Evolutionary conservation across 2,329 filamentous ascomycete genomes (phyloP), one percentile per base, ranked within the genome.

Genomic region (Xylaria sp.): DNA sequence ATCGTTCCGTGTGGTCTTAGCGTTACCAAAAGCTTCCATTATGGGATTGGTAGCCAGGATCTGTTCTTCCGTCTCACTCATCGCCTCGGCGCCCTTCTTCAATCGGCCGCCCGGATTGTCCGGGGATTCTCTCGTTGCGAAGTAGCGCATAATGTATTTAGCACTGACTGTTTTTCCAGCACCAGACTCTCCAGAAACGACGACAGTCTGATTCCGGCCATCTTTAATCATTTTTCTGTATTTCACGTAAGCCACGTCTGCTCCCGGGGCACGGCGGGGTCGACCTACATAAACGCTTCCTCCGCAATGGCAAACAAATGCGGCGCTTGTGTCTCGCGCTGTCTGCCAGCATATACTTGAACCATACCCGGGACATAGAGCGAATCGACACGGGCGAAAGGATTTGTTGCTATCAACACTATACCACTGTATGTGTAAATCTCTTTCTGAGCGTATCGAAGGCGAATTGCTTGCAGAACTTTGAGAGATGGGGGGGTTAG

Each of bases 111-210:
- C 91, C 17, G 93, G 91, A 79, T 94, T 93, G 76, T 97, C 93
- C 65, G 96, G 94, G 7, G 94, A 92, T 82, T 97, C 96, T 88
- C 96, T 90, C 51, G 96, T 99, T 71, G 96, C 96, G 82, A 99
- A 99, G 84, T 99, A 99, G 77, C 96, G 90, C 96, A 99, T 99
- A 80, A 99, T 98, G 83, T 99, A 98, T 84, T 99, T 99, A 76
- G 96, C 96, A 82, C 95, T 98, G 80, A 99, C 96, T 5, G 96
- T 99, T 85, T 99, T 99, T 78, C 96, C 96, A 72, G 96, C 96
- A 88, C 96, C 96, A 63, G 96, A 99, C 82, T 99, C 96, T 80
- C 96, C 96, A 42, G 96, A 99, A n/a, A 99, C 96, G 63, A 99
- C 96, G 72, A 99, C 93, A 46, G 96, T 99, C 84, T 99, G 96